These are phyloP conservation scores for Anisodus acutangulus DNA, from an alignment of 257 asterid genomes.

Conservation along the genomic window DNA sequence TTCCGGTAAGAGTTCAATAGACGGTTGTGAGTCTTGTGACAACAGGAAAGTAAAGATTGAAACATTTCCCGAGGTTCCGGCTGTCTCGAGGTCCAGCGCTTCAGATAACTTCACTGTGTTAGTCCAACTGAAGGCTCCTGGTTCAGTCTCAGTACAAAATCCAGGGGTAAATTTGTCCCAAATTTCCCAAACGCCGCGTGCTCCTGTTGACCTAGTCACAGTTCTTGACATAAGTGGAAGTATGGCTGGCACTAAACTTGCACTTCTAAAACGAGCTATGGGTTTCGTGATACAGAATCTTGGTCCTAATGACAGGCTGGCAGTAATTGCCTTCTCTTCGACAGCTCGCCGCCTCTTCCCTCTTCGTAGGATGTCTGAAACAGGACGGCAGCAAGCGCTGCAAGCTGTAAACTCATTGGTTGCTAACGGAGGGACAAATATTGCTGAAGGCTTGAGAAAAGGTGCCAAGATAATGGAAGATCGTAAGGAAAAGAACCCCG, in stretches of 20 bases:
- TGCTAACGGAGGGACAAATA: constrained; percentile 96
- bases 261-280: constrained; percentile 93
- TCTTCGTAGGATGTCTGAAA: constrained; percentile 84
- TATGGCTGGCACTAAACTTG: constrained; percentile 99
- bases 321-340: constrained; percentile 95
- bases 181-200: constrained; percentile 65
- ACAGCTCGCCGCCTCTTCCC: constrained; percentile 94
- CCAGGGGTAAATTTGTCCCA: constrained; percentile 37
- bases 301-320: constrained; percentile 84
- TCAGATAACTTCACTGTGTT: constrained; percentile 65
- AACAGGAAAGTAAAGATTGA: constrained; percentile 54
- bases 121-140: constrained; percentile 86
- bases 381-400: constrained; percentile 88
- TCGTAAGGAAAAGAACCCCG: constrained; percentile 76
- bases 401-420: constrained; percentile 82
- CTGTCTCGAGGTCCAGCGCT: constrained; percentile 51
- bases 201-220: constrained; percentile 95
- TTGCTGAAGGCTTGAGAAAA: constrained; percentile 94
- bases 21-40: constrained; percentile 30
- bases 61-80: constrained; percentile 75
- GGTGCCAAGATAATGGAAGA: constrained; percentile 94
- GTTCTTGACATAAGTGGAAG: constrained; percentile 98
- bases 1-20: constrained; percentile 34
- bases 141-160: constrained; percentile 56
- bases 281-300: constrained; percentile 97